phyloP scores from a whole-genome alignment of 2,329 filamentous ascomycete genomes.

The Cytospora chrysosperma region DNA sequence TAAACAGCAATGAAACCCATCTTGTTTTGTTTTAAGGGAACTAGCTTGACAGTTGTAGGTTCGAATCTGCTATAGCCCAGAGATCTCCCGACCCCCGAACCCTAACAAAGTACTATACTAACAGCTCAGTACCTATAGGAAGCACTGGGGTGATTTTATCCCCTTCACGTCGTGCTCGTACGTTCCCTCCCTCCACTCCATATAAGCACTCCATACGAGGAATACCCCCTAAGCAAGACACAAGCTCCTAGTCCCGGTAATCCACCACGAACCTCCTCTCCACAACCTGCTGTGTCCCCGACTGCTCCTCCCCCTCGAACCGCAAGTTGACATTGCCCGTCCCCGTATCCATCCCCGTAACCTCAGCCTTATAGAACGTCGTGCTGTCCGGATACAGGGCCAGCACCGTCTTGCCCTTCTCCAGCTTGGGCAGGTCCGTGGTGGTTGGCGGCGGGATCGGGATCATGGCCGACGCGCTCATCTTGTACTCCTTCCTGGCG shows the following conservation, averaged over 20 bases:
- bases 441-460: constrained; percentile 62
- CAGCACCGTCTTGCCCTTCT: constrained; percentile 69
- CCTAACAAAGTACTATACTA: no score
- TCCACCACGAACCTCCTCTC: constrained; percentile 76
- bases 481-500: constrained; percentile 67
- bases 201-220: no score
- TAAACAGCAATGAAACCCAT: no score
- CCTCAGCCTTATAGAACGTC: constrained; percentile 81
- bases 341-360: constrained; percentile 63
- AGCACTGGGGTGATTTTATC: no score
- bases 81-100: no score
- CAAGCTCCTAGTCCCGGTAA: constrained; percentile 48
- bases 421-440: constrained; percentile 57
- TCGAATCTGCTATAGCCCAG: no score
- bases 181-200: no score
- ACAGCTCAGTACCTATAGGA: no score
- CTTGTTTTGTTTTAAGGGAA: no score
- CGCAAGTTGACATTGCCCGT: constrained; percentile 61
- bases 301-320: constrained; percentile 78
- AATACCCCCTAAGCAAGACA: no score
- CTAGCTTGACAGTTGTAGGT: no score
- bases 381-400: constrained; percentile 82
- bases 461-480: constrained; percentile 73
- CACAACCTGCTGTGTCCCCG: constrained; percentile 71
- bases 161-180: no score